Percentiles rank a stretch among this genome's conserved stretches.
These are phyloP conservation scores for Fennellomyces sp. DNA, from an alignment of 371 early-diverging fungal genomes.

Conservation along the genomic window DNA sequence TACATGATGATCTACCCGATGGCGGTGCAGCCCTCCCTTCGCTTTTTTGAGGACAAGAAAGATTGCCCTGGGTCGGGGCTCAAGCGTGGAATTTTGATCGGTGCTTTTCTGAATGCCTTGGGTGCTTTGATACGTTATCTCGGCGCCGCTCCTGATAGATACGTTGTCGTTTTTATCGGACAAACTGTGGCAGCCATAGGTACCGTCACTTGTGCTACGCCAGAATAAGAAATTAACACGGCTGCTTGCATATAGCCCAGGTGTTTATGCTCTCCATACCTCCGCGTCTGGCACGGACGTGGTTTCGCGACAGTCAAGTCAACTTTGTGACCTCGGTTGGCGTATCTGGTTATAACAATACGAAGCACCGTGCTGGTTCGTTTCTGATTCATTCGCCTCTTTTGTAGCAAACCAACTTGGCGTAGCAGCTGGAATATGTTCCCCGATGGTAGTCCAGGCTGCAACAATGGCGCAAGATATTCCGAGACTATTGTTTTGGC, in stretches of 20 bases:
- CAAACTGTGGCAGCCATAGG: constrained; percentile 56
- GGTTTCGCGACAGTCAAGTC: constrained; percentile 52
- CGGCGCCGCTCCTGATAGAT: constrained; percentile 42
- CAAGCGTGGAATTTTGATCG: constrained; percentile 45
- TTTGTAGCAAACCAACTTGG: too few species aligned
- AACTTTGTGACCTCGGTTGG: constrained; percentile 53
- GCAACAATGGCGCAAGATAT: constrained; percentile 38
- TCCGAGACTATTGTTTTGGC: constrained; percentile 38
- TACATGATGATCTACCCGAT: constrained; percentile 58
- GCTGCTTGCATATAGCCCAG: constrained; percentile 29
- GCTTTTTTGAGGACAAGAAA: constrained; percentile 41
- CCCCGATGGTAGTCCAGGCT: constrained; percentile 44
- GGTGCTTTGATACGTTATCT: constrained; percentile 46
- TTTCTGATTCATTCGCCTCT: too few species aligned
- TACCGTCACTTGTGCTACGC: too few species aligned
- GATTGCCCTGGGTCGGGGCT: constrained; percentile 38
- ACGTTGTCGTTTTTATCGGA: constrained; percentile 39
- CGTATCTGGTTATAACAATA: constrained; percentile 47
- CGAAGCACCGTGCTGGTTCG: too few species aligned
- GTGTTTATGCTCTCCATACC: constrained; percentile 56
- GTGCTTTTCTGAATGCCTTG: constrained; percentile 44
- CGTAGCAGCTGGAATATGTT: constrained; percentile 50
- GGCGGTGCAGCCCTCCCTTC: constrained; percentile 44
- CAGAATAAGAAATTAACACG: background rate
- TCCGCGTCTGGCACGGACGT: constrained; percentile 52